Evolutionary conservation across 306 rosid genomes (phyloP).

Genomic region (Vigna nakashimae): DNA sequence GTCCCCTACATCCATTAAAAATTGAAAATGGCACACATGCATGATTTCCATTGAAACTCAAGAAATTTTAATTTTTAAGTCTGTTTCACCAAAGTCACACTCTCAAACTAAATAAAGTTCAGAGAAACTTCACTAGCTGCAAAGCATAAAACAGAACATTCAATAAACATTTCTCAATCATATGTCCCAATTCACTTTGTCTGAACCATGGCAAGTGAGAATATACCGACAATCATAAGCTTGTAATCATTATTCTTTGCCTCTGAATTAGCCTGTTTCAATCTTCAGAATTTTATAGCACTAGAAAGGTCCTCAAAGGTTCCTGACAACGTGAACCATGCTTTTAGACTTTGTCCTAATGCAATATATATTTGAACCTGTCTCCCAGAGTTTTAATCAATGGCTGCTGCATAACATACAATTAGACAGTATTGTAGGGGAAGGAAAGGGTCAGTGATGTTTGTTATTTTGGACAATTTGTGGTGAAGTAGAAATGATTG

Average conservation of each 20-base stretch:
- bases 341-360: no score
- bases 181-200: neutral
- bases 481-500: no score
- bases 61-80: neutral
- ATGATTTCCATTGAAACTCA: conserved; percentile 22
- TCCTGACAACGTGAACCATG: no score
- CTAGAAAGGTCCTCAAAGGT: no score
- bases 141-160: neutral
- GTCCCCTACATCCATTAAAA: conserved; percentile 65
- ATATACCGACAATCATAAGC: neutral
- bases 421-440: no score
- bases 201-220: neutral
- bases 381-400: no score
- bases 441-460: no score
- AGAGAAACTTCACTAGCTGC: neutral
- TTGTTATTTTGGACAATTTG: no score
- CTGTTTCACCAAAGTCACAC: neutral
- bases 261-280: no score
- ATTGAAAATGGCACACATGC: neutral
- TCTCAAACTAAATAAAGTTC: neutral
- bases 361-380: no score
- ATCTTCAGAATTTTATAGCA: no score
- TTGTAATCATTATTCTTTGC: neutral
- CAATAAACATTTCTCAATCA: conserved; percentile 19
- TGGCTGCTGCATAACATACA: no score